Evolutionary conservation across 352 stramenopile species (phyloP).

Genomic region (Globisporangium barbulae): DNA sequence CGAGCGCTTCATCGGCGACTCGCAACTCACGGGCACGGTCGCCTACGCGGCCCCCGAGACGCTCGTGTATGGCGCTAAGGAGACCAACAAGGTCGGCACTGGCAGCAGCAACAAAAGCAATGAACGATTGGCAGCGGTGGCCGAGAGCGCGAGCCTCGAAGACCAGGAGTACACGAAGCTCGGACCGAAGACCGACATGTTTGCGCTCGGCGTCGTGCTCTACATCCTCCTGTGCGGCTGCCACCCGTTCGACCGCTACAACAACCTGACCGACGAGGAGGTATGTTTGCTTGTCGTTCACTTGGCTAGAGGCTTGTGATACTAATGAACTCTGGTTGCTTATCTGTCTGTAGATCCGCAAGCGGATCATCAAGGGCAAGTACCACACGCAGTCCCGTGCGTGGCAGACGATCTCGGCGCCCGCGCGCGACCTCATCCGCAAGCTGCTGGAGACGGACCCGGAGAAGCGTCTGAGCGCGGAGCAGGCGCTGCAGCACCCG

Average conservation of each 20-base stretch:
- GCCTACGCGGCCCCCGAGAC: constrained; percentile 77
- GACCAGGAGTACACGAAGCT: constrained; percentile 45
- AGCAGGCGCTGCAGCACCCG: constrained; percentile 63
- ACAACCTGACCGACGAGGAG: constrained; percentile 83
- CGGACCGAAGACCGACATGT: constrained; percentile 77
- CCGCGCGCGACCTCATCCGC: constrained; percentile 65
- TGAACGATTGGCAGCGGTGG: constrained; percentile 5
- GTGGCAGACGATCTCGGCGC: constrained; percentile 67
- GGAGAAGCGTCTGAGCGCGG: constrained; percentile 58
- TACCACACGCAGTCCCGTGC: constrained; percentile 68
- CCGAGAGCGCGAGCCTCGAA: constrained; percentile 20
- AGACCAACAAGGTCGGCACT: constrained; percentile 10
- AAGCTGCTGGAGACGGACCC: constrained; percentile 68
- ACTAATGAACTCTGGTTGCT: background rate
- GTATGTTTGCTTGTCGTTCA: constrained; percentile 17
- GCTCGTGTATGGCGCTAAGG: constrained; percentile 40
- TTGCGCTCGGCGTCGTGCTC: constrained; percentile 75
- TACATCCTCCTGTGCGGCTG: constrained; percentile 85
- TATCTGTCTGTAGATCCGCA: constrained; percentile 46
- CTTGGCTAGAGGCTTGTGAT: background rate
- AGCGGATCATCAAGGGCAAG: constrained; percentile 76
- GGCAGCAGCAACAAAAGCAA: background rate
- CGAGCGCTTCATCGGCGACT: constrained; percentile 72
- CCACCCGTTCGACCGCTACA: constrained; percentile 84
- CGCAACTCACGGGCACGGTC: constrained; percentile 70